These are phyloP conservation scores for Aspergillus spinulosporus DNA, from an alignment of 2,329 filamentous ascomycete genomes.

Conservation along the genomic window DNA sequence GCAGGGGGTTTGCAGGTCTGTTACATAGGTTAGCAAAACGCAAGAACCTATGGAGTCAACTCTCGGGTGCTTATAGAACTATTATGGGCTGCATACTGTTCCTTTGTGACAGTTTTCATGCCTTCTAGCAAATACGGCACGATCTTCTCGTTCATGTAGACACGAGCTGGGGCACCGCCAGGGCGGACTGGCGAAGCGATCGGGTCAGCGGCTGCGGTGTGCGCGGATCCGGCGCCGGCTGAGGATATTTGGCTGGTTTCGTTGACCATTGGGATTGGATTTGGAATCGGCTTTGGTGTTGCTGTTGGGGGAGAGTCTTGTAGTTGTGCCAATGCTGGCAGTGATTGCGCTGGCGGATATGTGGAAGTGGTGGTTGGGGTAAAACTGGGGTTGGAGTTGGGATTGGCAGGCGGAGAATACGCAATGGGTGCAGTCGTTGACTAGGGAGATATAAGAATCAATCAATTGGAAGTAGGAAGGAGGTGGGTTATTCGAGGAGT, in stretches of 20 bases:
- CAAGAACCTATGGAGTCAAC: too few species aligned
- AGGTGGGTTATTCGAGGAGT: not conserved
- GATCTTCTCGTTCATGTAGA: constrained; percentile 71
- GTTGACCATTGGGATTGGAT: constrained; percentile 20
- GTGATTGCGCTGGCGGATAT: not conserved
- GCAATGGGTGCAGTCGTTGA: not conserved
- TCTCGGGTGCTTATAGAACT: too few species aligned
- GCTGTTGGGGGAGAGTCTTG: not conserved
- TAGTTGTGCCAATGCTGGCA: not conserved
- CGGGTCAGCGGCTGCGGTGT: constrained; percentile 34
- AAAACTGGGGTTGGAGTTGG: not conserved
- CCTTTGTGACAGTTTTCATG: constrained; percentile 70
- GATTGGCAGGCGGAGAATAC: not conserved
- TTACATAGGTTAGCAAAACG: not conserved
- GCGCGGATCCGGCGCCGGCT: constrained; percentile 14
- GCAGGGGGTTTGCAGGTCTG: constrained; percentile 68
- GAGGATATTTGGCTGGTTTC: constrained; percentile 13
- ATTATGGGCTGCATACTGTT: constrained; percentile 58
- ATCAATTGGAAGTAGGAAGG: not conserved
- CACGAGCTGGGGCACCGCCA: constrained; percentile 68
- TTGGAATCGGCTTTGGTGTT: not conserved
- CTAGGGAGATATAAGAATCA: not conserved
- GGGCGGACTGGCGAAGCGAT: constrained; percentile 54
- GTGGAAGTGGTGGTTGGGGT: not conserved
- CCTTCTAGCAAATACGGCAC: constrained; percentile 69